Evolutionary conservation across 2,329 filamentous ascomycete species (phyloP).

Genomic region (Dothidotthia symphoricarpi): DNA sequence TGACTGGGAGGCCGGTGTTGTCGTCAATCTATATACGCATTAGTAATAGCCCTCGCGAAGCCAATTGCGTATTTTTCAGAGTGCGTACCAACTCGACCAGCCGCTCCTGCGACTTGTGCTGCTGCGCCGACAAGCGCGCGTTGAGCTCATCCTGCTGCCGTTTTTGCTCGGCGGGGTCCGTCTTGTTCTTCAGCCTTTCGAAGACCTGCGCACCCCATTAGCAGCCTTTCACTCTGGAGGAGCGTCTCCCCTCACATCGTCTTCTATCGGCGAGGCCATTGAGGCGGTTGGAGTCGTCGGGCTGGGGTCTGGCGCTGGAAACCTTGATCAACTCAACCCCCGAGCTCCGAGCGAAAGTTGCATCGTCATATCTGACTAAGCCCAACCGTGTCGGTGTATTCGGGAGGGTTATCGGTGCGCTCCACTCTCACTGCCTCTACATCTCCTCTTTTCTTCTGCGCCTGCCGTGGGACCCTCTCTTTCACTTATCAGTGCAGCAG

Average conservation of each 20-base stretch:
- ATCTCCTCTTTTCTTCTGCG: no score
- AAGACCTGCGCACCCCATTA: slow-evolving; percentile 52
- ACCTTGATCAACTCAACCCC: slow-evolving; percentile 9
- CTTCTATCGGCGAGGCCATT: slow-evolving; percentile 47
- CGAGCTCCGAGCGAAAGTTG: slow-evolving; percentile 1
- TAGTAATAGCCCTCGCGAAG: slow-evolving; percentile 4
- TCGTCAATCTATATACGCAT: slow-evolving; percentile 61
- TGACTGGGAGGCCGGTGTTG: slow-evolving; percentile 83
- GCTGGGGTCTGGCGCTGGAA: slow-evolving; percentile 29
- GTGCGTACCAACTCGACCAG: slow-evolving; percentile 62
- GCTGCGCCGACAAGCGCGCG: slow-evolving; percentile 57
- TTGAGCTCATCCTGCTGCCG: slow-evolving; percentile 61
- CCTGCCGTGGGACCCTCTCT: not conserved
- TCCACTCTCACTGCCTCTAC: no score
- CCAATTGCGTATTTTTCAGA: slow-evolving; percentile 1
- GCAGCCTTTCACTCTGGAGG: not conserved
- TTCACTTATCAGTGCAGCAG: not conserved
- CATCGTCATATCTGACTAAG: not conserved
- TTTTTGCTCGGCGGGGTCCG: slow-evolving; percentile 59
- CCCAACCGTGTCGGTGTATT: not conserved
- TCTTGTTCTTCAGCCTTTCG: slow-evolving; percentile 57
- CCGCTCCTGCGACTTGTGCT: slow-evolving; percentile 62
- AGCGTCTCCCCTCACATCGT: slow-evolving; percentile 43
- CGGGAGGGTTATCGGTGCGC: no score
- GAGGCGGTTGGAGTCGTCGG: slow-evolving; percentile 32